Conservation (phyloP, 2,329 filamentous ascomycete species). For the Metarhizium sp. region DNA sequence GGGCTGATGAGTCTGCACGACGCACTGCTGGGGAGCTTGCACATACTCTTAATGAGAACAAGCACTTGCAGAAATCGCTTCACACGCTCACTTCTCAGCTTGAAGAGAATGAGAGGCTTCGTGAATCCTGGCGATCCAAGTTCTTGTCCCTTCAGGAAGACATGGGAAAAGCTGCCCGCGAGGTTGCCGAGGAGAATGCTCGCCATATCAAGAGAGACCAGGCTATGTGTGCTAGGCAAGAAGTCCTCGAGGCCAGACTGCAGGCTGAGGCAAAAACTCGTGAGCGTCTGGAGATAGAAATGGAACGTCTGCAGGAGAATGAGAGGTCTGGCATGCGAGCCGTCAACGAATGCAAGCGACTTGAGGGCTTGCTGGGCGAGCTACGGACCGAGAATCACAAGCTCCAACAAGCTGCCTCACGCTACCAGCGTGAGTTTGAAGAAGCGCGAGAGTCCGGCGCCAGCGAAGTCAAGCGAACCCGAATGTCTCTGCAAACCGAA, state of each 20-base stretch:
- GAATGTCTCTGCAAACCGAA: constrained; percentile 69
- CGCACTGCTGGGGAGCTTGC: constrained; percentile 39
- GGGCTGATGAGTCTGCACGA: constrained; percentile 41
- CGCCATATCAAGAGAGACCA: constrained; percentile 71
- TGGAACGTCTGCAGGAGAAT: constrained; percentile 54
- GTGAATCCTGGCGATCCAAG: constrained; percentile 75
- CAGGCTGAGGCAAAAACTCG: constrained; percentile 64
- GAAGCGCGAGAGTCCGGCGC: constrained; percentile 73
- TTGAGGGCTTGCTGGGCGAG: constrained; percentile 46
- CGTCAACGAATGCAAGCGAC: constrained; percentile 50
- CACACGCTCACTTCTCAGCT: constrained; percentile 68
- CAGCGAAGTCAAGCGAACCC: constrained; percentile 71
- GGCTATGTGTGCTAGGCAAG: constrained; percentile 67
- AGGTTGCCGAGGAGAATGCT: constrained; percentile 76
- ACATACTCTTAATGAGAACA: constrained; percentile 50
- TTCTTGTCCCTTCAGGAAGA: constrained; percentile 81
- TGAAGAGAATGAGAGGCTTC: constrained; percentile 75
- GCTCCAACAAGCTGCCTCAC: constrained; percentile 58
- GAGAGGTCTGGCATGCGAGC: constrained; percentile 58
- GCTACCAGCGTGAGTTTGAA: constrained; percentile 72
- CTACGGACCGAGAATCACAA: constrained; percentile 59
- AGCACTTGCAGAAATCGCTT: constrained; percentile 64
- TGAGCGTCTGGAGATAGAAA: constrained; percentile 56
- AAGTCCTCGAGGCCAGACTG: constrained; percentile 68
- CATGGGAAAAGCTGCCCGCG: constrained; percentile 68